A percentile compares a stretch with the other conserved stretches of the same genome.
phyloP scores from a whole-genome alignment of 2,329 filamentous ascomycete genomes.

The Dactylellina drechsleri region DNA sequence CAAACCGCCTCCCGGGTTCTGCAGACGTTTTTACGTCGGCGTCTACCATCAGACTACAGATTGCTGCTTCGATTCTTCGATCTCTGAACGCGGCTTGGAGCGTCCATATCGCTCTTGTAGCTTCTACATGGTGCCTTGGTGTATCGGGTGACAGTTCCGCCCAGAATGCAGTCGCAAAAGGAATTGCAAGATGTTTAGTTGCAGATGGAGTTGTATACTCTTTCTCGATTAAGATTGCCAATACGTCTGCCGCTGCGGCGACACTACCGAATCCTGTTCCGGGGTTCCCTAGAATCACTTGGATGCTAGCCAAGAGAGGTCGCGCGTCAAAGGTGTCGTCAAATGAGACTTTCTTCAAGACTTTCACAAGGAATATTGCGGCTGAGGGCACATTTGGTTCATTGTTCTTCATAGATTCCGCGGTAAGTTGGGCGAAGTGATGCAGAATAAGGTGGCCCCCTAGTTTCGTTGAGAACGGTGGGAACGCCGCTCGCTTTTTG shows the following conservation, averaged over 20 bases:
- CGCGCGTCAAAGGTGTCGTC: conserved; percentile 34
- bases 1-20: conserved; percentile 76
- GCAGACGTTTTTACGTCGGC: conserved; percentile 67
- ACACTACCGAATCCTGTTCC: conserved; percentile 56
- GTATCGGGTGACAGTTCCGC: conserved; percentile 79
- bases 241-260: conserved; percentile 55
- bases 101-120: conserved; percentile 85
- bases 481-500: conserved; percentile 40
- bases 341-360: conserved; percentile 57
- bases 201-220: conserved; percentile 61
- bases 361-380: conserved; percentile 56
- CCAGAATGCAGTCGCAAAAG: conserved; percentile 80
- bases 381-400: conserved; percentile 56
- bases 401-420: conserved; percentile 42
- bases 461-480: conserved; percentile 52
- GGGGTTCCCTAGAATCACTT: conserved; percentile 27
- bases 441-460: conserved; percentile 43
- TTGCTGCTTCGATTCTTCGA: conserved; percentile 81
- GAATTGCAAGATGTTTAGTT: conserved; percentile 72
- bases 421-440: conserved; percentile 43
- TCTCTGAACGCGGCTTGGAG: conserved; percentile 78
- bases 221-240: conserved; percentile 58
- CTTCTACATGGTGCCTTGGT: conserved; percentile 94
- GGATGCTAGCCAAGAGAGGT: conserved; percentile 29
- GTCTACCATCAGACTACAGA: conserved; percentile 75